Base-by-base conservation (phyloP, 768 basidiomycete genomes). In the Hygrocybe punicea region DNA sequence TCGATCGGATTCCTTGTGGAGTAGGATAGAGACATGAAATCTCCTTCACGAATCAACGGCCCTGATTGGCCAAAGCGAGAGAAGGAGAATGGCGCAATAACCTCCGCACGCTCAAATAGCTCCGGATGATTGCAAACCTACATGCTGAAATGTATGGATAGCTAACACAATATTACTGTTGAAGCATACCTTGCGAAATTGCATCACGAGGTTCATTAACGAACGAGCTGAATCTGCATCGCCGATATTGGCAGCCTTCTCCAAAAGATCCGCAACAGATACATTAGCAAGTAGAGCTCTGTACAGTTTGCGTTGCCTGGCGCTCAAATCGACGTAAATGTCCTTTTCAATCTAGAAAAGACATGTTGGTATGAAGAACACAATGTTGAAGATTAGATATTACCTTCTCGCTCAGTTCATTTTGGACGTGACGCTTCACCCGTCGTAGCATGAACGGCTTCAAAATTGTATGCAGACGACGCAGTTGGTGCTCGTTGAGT, bases 141-240 rank as follows among this genome's bases (percentile, higher is more conserved):
- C 42, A 33, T 58, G 34, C n/a, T n/a, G n/a, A n/a, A 51, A 46
- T 19, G 19, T 21, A 49, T 25, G 42, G 19, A 45, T 23, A 48
- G 35, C 36, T 51, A 46, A 58, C 29, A 29, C n/a, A 24, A 33
- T 2, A 33, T 19, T 48, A 36, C 14, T 42, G 2, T 11, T 45
- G 2, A 3, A 21, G 56, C 72, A 24, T 54, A 91, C 93, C 80
- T 99, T 99, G 63, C 97, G 87, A 80, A 98, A 98, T 70, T 99
- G 97, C 97, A 99, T 99, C 60, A 99, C 97, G 58, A 99, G 81
- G 72, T 98, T 99, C 96, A 98, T 98, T 58, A 99, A 76, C 6
- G 93, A 92, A 53, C 93, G 86, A 51, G 94, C 93, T 29, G 91
- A 92, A 62, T 94, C 91, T 6, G 85, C 90, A 64, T 96, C 93